Conservation (phyloP, 768 basidiomycete genomes). For the Pulveroboletus sp. region DNA sequence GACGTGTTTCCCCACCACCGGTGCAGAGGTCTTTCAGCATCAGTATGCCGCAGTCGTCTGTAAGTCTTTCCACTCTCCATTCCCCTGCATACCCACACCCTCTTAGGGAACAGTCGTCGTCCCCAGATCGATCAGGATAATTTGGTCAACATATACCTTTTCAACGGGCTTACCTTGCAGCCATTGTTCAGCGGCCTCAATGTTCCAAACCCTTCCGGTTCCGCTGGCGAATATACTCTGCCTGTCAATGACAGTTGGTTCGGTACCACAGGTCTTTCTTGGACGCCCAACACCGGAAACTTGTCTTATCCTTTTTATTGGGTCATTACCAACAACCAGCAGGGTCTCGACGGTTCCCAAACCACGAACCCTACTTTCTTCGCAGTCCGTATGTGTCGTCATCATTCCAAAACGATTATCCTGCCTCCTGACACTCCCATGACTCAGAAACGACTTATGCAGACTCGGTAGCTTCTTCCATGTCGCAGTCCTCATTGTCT, state of each 20-base stretch:
- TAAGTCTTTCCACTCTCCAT: constrained; percentile 41
- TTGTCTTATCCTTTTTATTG: constrained; percentile 73
- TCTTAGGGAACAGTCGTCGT: constrained; percentile 70
- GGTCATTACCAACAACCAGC: constrained; percentile 57
- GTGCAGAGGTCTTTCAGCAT: constrained; percentile 64
- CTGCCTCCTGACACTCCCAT: constrained; percentile 7
- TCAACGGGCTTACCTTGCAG: constrained; percentile 62
- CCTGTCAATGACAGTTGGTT: constrained; percentile 79
- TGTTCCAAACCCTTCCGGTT: constrained; percentile 51
- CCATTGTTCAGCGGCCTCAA: constrained; percentile 45
- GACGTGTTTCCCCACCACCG: constrained; percentile 69
- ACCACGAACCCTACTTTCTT: constrained; percentile 70
- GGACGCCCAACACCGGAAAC: constrained; percentile 43
- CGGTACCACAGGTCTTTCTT: constrained; percentile 48
- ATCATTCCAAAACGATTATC: not conserved
- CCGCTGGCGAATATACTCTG: constrained; percentile 49
- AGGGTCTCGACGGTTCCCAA: constrained; percentile 52
- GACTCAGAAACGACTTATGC: constrained; percentile 70
- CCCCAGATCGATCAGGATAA: constrained; percentile 64
- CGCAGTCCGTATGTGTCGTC: constrained; percentile 69
- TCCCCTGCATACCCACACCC: constrained; percentile 11
- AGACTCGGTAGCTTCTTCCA: constrained; percentile 61
- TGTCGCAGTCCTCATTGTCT: constrained; percentile 37
- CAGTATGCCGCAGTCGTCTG: constrained; percentile 78
- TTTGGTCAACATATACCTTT: constrained; percentile 73